A percentile compares a stretch with the other conserved stretches of the same genome.
These are phyloP conservation scores for Cercophora sp. DNA, from an alignment of 495 filamentous ascomycete species.

Conservation along the genomic window DNA sequence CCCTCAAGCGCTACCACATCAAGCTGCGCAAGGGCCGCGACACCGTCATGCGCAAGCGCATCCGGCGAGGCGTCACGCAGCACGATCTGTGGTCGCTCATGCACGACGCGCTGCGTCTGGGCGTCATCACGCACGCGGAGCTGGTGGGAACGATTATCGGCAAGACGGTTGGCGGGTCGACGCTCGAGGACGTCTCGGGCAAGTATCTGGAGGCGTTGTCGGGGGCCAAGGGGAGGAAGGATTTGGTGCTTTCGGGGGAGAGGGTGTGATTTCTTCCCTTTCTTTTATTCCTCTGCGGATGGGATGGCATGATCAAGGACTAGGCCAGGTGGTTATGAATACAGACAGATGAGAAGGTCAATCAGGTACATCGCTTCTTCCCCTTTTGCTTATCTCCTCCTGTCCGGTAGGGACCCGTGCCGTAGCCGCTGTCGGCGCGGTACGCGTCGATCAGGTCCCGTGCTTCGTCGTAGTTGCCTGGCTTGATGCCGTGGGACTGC, in stretches of 20 bases:
- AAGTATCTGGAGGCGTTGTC: constrained; percentile 31
- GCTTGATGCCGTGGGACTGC: too few relatives aligned
- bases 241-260: constrained; percentile 25
- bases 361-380: too few relatives aligned
- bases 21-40: constrained; percentile 33
- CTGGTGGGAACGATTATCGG: constrained; percentile 33
- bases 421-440: too few relatives aligned
- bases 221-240: constrained; percentile 18
- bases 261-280: constrained; percentile 7
- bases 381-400: too few relatives aligned
- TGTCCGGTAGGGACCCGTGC: too few relatives aligned
- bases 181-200: constrained; percentile 26
- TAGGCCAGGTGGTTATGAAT: too few relatives aligned
- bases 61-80: constrained; percentile 31
- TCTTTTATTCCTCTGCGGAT: too few relatives aligned
- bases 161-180: constrained; percentile 27
- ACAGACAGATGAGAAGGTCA: too few relatives aligned
- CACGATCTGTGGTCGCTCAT: constrained; percentile 29
- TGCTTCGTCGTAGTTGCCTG: too few relatives aligned
- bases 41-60: constrained; percentile 28
- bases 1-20: constrained; percentile 33
- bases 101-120: constrained; percentile 29
- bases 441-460: too few relatives aligned
- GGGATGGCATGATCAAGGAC: too few relatives aligned
- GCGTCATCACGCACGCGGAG: constrained; percentile 31